Evolutionary conservation across 2,329 filamentous ascomycete species (phyloP), one percentile per base, ranked within the genome.

Genomic region (Pseudopithomyces chartarum): DNA sequence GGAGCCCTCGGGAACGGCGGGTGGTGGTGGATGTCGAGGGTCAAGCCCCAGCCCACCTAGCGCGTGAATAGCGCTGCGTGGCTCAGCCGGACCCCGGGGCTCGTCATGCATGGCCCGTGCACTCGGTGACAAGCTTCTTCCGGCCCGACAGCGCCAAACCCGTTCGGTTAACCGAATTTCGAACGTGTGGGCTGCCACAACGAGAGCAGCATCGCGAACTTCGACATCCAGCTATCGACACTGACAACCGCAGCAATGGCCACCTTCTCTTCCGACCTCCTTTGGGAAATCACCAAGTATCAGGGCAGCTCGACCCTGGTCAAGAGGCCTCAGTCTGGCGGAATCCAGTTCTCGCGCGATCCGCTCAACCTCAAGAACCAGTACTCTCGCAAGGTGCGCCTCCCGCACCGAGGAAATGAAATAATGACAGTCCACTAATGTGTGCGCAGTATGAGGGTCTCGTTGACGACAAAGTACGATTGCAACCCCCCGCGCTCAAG

Each of bases 231-330:
- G 58, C 61, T 64, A 65, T 67, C 64, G 59, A 63, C 67, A 65
- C 59, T 57, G 42, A 54, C 50, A 52, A 71, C 64, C 65, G 65
- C 66, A 65, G 63, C 62, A 73, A 83, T 81, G 79, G 82, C 86
- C 71, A 80, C 87, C 84, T 85, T 96, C 77, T 96, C 92, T 79
- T 82, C 88, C 77, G 93, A 97, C 83, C 86, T 97, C 74, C 83
- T 97, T 85, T 98, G 94, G 94, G 90, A 94, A 87, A 83, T 96
- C 80, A 88, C 89, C 76, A 97, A 93, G 92, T 82, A 83, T 82
- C 84, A 87, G 45, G 45, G 92, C 83, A 97, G 96, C 84, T 82
- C 91, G 78, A 97, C 84, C 87, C 89, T 97, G 78, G 90, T 94
- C 79, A 97, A 97, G 90, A 90, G 91, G 83, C 89, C 87, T 78